Conservation (phyloP, 1,284 basidiomycete genomes). For the Puccinia horiana region DNA sequence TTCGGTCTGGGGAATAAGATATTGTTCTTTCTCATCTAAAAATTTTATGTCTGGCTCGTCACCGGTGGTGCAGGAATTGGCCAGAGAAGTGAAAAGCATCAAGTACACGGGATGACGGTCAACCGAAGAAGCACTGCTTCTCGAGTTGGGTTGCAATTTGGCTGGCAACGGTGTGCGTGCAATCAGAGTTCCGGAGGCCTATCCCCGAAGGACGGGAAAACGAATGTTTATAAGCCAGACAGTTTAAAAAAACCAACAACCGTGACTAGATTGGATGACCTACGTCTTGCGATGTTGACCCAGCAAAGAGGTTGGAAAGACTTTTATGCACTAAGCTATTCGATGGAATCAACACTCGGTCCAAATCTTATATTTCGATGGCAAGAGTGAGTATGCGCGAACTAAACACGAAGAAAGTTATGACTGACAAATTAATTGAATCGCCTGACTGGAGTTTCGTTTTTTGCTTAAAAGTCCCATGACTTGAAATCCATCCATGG, state of each 20-base stretch:
- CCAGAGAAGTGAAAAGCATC: slow-evolving; percentile 8
- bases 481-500: slow-evolving; percentile 5
- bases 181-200: neutral
- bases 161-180: neutral
- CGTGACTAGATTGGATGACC: neutral
- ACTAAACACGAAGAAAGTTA: neutral
- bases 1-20: slow-evolving; percentile 16
- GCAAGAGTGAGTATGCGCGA: neutral
- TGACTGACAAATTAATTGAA: slow-evolving; percentile 39
- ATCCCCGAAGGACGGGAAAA: neutral
- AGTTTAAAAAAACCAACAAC: neutral
- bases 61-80: neutral
- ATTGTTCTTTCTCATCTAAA: slow-evolving; percentile 17
- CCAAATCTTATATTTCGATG: slow-evolving; percentile 16
- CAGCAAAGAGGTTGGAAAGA: slow-evolving; percentile 17
- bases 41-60: neutral
- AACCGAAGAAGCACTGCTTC: slow-evolving; percentile 9
- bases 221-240: neutral
- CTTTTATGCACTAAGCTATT: slow-evolving; percentile 23
- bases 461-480: slow-evolving; percentile 31
- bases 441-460: slow-evolving; percentile 9
- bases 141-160: neutral
- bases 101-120: slow-evolving; percentile 35
- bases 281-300: neutral
- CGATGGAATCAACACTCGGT: slow-evolving; percentile 15